Conservation (phyloP, 345 rosid genomes). For the Microthlaspi erraticum region DNA sequence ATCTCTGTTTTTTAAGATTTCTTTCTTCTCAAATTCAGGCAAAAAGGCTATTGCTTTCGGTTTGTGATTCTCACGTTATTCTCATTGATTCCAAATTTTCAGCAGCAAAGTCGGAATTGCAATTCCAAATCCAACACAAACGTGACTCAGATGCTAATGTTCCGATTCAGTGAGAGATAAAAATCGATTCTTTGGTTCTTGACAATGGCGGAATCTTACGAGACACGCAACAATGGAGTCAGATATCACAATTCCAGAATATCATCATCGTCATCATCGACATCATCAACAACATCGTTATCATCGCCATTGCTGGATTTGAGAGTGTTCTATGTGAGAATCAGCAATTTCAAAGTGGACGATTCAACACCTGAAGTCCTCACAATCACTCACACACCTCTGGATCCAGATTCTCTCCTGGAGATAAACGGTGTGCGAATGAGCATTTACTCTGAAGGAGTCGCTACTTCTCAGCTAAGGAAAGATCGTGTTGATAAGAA, state of each 20-base stretch:
- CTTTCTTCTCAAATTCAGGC: conserved; percentile 22
- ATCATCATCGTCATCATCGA: conserved; percentile 17
- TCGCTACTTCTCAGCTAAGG: conserved; percentile 62
- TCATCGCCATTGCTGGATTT: conserved; percentile 66
- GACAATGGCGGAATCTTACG: conserved; percentile 60
- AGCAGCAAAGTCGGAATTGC: conserved; percentile 28
- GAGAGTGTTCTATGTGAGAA: conserved; percentile 88
- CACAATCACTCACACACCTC: conserved; percentile 75
- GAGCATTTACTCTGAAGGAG: conserved; percentile 64
- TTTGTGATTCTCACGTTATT: conserved; percentile 34
- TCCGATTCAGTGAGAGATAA: conserved; percentile 30
- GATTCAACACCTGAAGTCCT: conserved; percentile 71
- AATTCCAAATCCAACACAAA: not conserved
- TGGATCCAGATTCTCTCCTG: conserved; percentile 69
- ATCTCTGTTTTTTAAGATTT: conserved; percentile 27
- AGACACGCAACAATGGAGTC: conserved; percentile 50
- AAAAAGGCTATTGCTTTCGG: not conserved
- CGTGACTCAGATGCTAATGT: conserved; percentile 5
- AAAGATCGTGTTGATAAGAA: conserved; percentile 80
- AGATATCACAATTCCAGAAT: conserved; percentile 59
- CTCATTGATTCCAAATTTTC: conserved; percentile 23
- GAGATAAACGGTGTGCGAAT: conserved; percentile 79
- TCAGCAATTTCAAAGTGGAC: conserved; percentile 74
- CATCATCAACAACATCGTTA: not conserved
- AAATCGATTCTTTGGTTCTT: conserved; percentile 27